These are phyloP conservation scores for Agaricus subrufescens DNA, from an alignment of 768 basidiomycete genomes.

Conservation along the genomic window DNA sequence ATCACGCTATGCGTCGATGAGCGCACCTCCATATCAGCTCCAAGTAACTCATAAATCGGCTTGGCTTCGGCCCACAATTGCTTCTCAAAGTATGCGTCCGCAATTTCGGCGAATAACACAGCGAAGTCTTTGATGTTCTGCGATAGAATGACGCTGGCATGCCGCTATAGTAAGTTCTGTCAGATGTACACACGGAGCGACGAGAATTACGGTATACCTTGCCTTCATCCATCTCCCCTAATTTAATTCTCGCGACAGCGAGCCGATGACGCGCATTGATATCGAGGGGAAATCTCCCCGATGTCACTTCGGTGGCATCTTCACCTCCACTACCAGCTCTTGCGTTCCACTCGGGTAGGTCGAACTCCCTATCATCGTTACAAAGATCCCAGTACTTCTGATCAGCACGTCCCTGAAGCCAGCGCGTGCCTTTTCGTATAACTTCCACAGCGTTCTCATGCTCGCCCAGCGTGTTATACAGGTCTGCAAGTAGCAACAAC, in stretches of 20 bases:
- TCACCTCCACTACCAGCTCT: conserved; percentile 33
- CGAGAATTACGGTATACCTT: conserved; percentile 44
- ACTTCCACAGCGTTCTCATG: conserved; percentile 63
- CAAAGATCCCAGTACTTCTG: conserved; percentile 78
- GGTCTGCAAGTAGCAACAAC: conserved; percentile 80
- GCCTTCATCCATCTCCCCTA: conserved; percentile 78
- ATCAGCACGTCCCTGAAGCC: conserved; percentile 81
- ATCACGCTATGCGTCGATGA: neutral
- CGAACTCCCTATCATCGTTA: conserved; percentile 89
- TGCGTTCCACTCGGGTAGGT: conserved; percentile 33
- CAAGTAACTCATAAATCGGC: conserved; percentile 75
- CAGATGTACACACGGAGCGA: neutral
- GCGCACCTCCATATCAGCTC: conserved; percentile 67
- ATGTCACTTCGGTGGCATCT: conserved; percentile 44
- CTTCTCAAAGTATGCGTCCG: conserved; percentile 76
- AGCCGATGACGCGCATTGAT: conserved; percentile 79
- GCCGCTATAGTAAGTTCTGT: conserved; percentile 44
- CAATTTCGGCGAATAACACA: conserved; percentile 76
- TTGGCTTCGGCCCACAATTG: conserved; percentile 76
- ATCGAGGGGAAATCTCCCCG: conserved; percentile 50
- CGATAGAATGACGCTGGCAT: conserved; percentile 65
- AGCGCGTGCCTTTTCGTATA: conserved; percentile 74
- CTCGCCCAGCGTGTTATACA: conserved; percentile 69
- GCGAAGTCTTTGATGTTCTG: conserved; percentile 77
- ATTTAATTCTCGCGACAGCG: conserved; percentile 75